These are phyloP conservation scores for Macrophomina pseudophaseolina DNA, from an alignment of 2,329 filamentous ascomycete genomes.

Conservation along the genomic window DNA sequence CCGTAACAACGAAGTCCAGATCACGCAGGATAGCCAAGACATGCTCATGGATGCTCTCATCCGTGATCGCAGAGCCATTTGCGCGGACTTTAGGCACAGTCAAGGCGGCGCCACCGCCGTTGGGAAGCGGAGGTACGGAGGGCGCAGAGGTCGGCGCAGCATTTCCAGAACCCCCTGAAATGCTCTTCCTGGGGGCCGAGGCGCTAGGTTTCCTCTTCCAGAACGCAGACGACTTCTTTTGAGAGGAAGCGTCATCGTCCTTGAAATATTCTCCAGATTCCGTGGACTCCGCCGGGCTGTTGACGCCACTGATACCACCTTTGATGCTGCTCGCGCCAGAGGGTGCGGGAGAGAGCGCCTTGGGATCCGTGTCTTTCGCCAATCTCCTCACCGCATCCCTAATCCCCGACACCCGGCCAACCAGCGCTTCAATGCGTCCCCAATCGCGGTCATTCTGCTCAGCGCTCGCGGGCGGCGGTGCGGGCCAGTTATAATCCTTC, in stretches of 20 bases:
- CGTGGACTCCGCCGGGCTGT: conserved; percentile 44
- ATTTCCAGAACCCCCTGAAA: conserved; percentile 60
- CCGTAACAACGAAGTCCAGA: conserved; percentile 79
- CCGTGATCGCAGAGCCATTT: not conserved
- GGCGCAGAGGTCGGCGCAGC: conserved; percentile 42
- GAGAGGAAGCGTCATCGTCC: conserved; percentile 43
- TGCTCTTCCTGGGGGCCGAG: conserved; percentile 53
- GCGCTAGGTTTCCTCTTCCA: conserved; percentile 87
- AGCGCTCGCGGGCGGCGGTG: conserved; percentile 32
- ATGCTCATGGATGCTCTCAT: conserved; percentile 75
- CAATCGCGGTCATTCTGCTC: conserved; percentile 78
- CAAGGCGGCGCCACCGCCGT: conserved; percentile 35
- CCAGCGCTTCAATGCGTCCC: conserved; percentile 82
- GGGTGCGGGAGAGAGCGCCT: conserved; percentile 43
- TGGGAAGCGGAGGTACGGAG: conserved; percentile 43
- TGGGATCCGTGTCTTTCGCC: conserved; percentile 80
- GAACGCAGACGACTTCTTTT: conserved; percentile 71
- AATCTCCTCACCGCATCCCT: conserved; percentile 86
- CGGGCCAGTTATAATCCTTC: conserved; percentile 33
- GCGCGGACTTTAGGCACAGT: conserved; percentile 41
- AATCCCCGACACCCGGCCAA: conserved; percentile 84
- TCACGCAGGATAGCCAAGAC: conserved; percentile 83
- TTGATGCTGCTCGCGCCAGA: conserved; percentile 36
- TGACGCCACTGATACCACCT: conserved; percentile 35
- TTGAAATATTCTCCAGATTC: conserved; percentile 63